These are phyloP conservation scores for Prinsepia uniflora DNA, from an alignment of 306 rosid genomes.

Conservation along the genomic window DNA sequence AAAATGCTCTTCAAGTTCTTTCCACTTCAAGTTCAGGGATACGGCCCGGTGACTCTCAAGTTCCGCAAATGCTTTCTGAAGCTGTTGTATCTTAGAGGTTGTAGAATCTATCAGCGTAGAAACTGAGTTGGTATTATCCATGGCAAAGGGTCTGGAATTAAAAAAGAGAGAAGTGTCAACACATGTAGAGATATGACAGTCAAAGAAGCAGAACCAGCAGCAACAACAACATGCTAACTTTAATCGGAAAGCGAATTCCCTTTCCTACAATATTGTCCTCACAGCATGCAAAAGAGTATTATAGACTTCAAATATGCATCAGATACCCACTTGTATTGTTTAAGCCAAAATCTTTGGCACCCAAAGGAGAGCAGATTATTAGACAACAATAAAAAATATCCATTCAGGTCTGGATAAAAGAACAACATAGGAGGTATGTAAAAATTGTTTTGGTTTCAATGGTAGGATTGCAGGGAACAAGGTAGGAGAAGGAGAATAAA, in stretches of 20 bases:
- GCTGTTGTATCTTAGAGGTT: conserved; percentile 87
- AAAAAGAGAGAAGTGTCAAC: conserved; percentile 2
- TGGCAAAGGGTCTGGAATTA: conserved; percentile 53
- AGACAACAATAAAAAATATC: neutral
- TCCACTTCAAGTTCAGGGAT: conserved; percentile 91
- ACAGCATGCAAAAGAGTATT: neutral
- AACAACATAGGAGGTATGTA: neutral
- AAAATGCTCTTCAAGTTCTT: conserved; percentile 92
- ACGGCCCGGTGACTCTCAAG: conserved; percentile 92
- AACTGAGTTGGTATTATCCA: conserved; percentile 77
- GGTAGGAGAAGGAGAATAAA: neutral
- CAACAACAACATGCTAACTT: neutral
- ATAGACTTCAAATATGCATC: neutral
- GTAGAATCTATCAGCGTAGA: conserved; percentile 76
- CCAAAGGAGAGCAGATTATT: neutral
- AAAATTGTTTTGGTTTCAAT: neutral
- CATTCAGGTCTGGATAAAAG: neutral
- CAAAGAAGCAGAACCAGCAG: neutral
- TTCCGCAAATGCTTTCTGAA: conserved; percentile 97
- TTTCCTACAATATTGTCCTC: neutral
- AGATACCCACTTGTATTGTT: neutral
- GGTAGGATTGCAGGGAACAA: neutral
- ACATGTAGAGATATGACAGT: neutral
- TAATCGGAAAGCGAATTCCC: neutral
- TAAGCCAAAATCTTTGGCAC: neutral